phyloP scores from a whole-genome alignment of 2,329 filamentous ascomycete species.

The Westerdykella sp. region DNA sequence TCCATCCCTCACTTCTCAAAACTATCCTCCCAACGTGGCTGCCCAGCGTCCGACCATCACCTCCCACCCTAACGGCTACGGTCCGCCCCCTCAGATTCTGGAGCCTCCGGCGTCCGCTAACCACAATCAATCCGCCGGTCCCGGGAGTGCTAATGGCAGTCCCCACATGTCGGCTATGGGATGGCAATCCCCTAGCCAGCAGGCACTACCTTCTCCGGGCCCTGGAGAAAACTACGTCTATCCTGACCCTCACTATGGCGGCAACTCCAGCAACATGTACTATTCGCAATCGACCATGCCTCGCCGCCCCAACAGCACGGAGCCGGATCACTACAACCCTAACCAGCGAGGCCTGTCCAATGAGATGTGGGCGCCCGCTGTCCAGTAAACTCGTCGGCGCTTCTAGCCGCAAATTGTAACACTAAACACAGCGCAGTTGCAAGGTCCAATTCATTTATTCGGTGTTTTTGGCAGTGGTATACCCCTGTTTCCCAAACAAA shows the following conservation, averaged over 20 bases:
- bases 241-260: slow-evolving; percentile 62
- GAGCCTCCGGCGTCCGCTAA: slow-evolving; percentile 76
- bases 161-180: slow-evolving; percentile 77
- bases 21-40: slow-evolving; percentile 51
- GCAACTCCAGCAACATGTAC: slow-evolving; percentile 53
- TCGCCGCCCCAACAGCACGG: slow-evolving; percentile 68
- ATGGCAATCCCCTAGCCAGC: slow-evolving; percentile 81
- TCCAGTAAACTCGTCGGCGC: slow-evolving; percentile 28
- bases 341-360: slow-evolving; percentile 34
- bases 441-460: slow-evolving; percentile 22
- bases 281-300: slow-evolving; percentile 69
- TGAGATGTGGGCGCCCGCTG: slow-evolving; percentile 40
- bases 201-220: slow-evolving; percentile 64
- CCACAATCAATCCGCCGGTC: slow-evolving; percentile 58
- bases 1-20: slow-evolving; percentile 58
- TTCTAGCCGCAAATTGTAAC: slow-evolving; percentile 22
- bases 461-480: slow-evolving; percentile 37
- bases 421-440: slow-evolving; percentile 19
- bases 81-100: slow-evolving; percentile 68
- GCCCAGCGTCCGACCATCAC: slow-evolving; percentile 57
- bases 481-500: slow-evolving; percentile 36
- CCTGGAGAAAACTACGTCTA: slow-evolving; percentile 75
- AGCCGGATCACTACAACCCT: slow-evolving; percentile 49
- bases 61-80: slow-evolving; percentile 77
- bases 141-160: slow-evolving; percentile 65